Percentiles rank a stretch among this genome's conserved stretches.
phyloP scores from a whole-genome alignment of 1,139 yeast genomes.

The Pichia sp. region DNA sequence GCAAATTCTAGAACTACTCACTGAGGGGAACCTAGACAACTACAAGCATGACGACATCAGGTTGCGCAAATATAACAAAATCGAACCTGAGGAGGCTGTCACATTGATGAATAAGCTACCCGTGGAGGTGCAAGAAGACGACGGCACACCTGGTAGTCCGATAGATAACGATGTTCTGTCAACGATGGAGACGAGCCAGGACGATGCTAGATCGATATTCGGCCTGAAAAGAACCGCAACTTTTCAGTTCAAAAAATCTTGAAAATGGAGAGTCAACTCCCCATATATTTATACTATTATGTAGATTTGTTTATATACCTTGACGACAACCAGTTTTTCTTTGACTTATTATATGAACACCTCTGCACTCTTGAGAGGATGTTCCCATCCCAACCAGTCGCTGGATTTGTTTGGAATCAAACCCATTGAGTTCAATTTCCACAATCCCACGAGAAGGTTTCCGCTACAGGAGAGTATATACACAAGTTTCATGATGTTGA shows the following conservation, averaged over 20 bases:
- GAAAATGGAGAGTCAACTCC: too few species aligned
- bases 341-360: constrained; percentile 1
- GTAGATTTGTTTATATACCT: too few species aligned
- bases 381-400: constrained; percentile 92
- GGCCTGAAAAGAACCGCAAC: constrained; percentile 26
- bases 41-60: constrained; percentile 53
- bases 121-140: constrained; percentile 10
- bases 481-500: constrained; percentile 24
- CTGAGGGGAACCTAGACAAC: constrained; percentile 46
- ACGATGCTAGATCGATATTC: constrained; percentile 25
- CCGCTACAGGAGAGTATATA: constrained; percentile 56
- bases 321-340: not conserved
- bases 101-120: constrained; percentile 43
- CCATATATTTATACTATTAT: too few species aligned
- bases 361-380: constrained; percentile 36
- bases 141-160: constrained; percentile 2
- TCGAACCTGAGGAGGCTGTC: constrained; percentile 57
- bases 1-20: constrained; percentile 57
- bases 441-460: constrained; percentile 71
- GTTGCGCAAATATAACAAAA: constrained; percentile 56
- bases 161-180: constrained; percentile 1
- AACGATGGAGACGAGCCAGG: constrained; percentile 17
- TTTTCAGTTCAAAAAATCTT: constrained; percentile 11
- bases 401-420: constrained; percentile 80
- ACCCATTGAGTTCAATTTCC: constrained; percentile 87